These are phyloP conservation scores for Ilyonectria robusta DNA, from an alignment of 2,329 filamentous ascomycete genomes.

Conservation along the genomic window DNA sequence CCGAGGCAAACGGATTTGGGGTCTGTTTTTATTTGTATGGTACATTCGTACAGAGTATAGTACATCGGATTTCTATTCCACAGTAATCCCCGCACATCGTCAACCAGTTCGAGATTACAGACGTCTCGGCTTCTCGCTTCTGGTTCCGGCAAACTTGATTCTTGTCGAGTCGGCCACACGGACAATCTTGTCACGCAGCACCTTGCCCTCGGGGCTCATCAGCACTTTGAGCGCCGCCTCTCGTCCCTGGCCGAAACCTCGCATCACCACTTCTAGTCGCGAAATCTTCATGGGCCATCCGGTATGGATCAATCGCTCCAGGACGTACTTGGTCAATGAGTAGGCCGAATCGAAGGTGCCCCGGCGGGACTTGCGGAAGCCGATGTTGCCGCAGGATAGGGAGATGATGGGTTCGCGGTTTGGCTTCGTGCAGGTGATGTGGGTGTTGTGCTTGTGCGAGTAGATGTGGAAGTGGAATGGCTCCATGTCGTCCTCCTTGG, in stretches of 20 bases:
- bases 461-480: conserved; percentile 91
- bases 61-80: conserved; percentile 50
- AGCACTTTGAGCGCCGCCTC: conserved; percentile 93
- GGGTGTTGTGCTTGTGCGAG: conserved; percentile 93
- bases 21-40: conserved; percentile 46
- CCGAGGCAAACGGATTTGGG: conserved; percentile 34
- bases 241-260: conserved; percentile 88
- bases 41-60: conserved; percentile 54
- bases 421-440: conserved; percentile 90
- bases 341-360: conserved; percentile 92
- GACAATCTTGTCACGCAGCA: conserved; percentile 80
- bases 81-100: conserved; percentile 29
- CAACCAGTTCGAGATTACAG: conserved; percentile 59
- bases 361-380: conserved; percentile 87
- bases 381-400: conserved; percentile 87
- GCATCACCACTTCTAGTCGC: conserved; percentile 82
- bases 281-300: conserved; percentile 83
- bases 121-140: conserved; percentile 87
- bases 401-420: conserved; percentile 85
- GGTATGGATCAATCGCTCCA: conserved; percentile 87
- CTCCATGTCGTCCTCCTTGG: conserved; percentile 61
- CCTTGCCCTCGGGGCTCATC: conserved; percentile 85
- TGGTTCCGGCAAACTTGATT: conserved; percentile 95
- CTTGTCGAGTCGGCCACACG: conserved; percentile 89
- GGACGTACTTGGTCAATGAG: conserved; percentile 86